Evolutionary conservation across 176 grass and related monocot genomes (phyloP), one percentile per base, ranked within the genome.

Genomic region (Urochloa ruziziensis): DNA sequence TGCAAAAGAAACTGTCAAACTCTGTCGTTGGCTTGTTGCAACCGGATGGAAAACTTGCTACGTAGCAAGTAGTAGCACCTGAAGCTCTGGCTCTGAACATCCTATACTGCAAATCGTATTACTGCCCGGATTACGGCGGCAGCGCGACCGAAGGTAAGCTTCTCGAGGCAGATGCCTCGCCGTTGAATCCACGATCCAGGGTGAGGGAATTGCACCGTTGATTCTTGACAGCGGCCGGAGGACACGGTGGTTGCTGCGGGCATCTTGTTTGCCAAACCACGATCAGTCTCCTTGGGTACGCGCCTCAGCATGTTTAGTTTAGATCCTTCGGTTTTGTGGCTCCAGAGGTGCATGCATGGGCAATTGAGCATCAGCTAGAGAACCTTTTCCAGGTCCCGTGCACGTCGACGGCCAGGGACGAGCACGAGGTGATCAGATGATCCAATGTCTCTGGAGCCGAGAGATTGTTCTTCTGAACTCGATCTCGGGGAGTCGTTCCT

Each of bases 361-460:
- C 83, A 30, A 16, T 25, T 13, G 49, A 10, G 37, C 53, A 28
- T 0, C 35, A 37, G n/a, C 6, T 8, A 58, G 33, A 27, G 34
- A 12, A 12, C 3, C 4, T 1, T 4, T 54, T 2, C 4, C 49
- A 10, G 30, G 53, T 24, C 5, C 23, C 23, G 7, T 19, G 62
- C 29, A 13, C 23, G 62, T 67, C 33, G 12, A 48, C 16, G 28
- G 19, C n/a, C 8, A 25, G 4, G 19, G 75, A 5, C 4, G 39
- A 42, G 57, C 57, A 61, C 62, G 29, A 63, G 62, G 65, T 7
- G 28, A 46, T 48, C 24, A 33, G 9, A 60, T 72, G 61, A 74
- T 89, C 68, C 60, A 30, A 68, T 85, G 67, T 74, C 46, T 43
- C 32, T 30, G 33, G 24, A 61, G 35, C 64, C 88, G 30, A 89